Evolutionary conservation across 305 asterid genomes (phyloP).

Genomic region (Salvia sclarea): DNA sequence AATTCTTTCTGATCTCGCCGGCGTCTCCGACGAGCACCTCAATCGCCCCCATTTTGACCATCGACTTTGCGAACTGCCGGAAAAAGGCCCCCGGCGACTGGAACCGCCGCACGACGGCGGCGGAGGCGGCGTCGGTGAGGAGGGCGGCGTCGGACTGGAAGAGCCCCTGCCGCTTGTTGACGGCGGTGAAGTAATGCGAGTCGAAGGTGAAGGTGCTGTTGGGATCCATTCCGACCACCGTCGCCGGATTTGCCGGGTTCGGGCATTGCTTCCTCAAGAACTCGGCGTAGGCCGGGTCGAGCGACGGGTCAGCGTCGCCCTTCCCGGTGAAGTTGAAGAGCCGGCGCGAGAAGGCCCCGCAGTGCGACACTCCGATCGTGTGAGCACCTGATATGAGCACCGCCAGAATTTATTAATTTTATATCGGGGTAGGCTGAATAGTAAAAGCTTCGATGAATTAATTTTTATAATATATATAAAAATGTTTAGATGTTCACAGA

Average conservation of each 20-base stretch:
- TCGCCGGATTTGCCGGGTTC: slow-evolving; percentile 38
- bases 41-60: slow-evolving; percentile 57
- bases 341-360: slow-evolving; percentile 48
- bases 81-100: slow-evolving; percentile 32
- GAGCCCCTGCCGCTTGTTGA: slow-evolving; percentile 45
- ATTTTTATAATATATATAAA: no score
- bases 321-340: slow-evolving; percentile 55
- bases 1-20: slow-evolving; percentile 52
- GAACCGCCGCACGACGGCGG: slow-evolving; percentile 31
- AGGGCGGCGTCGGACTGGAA: slow-evolving; percentile 66
- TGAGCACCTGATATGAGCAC: slow-evolving; percentile 45
- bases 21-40: slow-evolving; percentile 46
- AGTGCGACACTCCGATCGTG: slow-evolving; percentile 54
- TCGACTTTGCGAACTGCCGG: slow-evolving; percentile 41
- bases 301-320: slow-evolving; percentile 51
- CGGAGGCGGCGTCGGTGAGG: slow-evolving; percentile 34
- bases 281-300: slow-evolving; percentile 40
- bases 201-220: slow-evolving; percentile 47
- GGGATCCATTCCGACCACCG: slow-evolving; percentile 56
- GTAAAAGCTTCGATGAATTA: no score
- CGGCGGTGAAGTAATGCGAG: slow-evolving; percentile 41
- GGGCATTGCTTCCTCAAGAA: slow-evolving; percentile 39
- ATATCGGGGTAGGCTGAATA: no score
- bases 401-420: no score
- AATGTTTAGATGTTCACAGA: no score